A percentile compares a stretch with the other conserved stretches of the same genome.
phyloP scores from a whole-genome alignment of 345 rosid species.

The Psidium guajava region DNA sequence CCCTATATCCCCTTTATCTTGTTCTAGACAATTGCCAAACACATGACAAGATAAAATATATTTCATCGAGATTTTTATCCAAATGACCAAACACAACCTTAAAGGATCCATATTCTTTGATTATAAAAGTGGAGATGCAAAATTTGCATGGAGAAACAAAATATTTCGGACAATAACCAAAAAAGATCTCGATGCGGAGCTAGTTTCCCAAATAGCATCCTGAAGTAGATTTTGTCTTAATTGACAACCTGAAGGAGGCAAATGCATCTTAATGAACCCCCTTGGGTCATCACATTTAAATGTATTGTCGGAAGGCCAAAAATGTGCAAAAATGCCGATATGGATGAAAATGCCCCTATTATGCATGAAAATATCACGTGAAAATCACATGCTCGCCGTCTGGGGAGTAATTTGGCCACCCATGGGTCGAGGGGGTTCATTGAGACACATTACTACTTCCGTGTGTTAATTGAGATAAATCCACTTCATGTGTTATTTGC shows the following conservation, averaged over 20 bases:
- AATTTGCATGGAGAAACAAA: background rate
- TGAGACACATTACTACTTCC: background rate
- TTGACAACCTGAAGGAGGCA: background rate
- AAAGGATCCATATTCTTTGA: background rate
- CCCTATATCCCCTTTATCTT: no score
- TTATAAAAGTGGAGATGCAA: background rate
- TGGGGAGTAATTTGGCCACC: background rate
- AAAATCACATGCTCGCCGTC: background rate
- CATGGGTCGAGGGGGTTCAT: background rate
- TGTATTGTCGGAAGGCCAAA: background rate
- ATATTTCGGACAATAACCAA: background rate
- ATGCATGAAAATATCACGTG: background rate
- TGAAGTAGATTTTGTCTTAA: background rate
- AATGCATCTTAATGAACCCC: background rate
- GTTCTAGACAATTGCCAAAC: no score
- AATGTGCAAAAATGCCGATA: background rate
- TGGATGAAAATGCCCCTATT: background rate
- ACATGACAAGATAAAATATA: no score
- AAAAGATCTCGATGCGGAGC: fast-evolving
- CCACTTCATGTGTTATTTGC: background rate
- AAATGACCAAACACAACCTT: no score
- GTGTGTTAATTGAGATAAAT: background rate
- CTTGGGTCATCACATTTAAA: background rate
- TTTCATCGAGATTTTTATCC: no score
- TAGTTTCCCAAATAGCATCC: background rate